phyloP scores from a whole-genome alignment of 805 yeast species.

The Sporopachydermia quercuum region DNA sequence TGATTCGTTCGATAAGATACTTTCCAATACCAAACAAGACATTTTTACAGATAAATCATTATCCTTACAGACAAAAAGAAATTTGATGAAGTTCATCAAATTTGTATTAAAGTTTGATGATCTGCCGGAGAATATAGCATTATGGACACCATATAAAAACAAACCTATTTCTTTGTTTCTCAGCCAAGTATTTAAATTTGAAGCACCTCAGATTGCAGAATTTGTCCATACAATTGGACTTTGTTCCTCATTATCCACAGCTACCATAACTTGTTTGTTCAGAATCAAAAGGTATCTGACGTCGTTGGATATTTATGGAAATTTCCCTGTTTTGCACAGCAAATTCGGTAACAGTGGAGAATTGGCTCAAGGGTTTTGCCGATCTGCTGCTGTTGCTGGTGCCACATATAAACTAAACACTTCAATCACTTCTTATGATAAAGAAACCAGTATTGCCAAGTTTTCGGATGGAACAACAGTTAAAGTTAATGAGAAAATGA shows the following conservation, averaged over 20 bases:
- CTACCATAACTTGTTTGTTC: constrained; percentile 61
- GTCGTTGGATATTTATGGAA: constrained; percentile 86
- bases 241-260: constrained; percentile 42
- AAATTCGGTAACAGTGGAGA: constrained; percentile 96
- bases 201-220: constrained; percentile 64
- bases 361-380: constrained; percentile 88
- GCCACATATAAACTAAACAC: constrained; percentile 81
- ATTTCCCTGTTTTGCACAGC: constrained; percentile 81
- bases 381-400: constrained; percentile 97
- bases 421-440: constrained; percentile 48
- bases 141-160: constrained; percentile 41
- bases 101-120: constrained; percentile 63
- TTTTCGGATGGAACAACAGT: constrained; percentile 29
- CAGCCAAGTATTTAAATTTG: constrained; percentile 50
- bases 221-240: constrained; percentile 78
- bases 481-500: constrained; percentile 47
- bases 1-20: constrained; percentile 66
- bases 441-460: constrained; percentile 46
- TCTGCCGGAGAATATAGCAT: constrained; percentile 24
- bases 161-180: constrained; percentile 47
- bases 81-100: constrained; percentile 82
- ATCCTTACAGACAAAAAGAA: constrained; percentile 60
- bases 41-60: constrained; percentile 81
- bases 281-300: constrained; percentile 72
- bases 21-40: constrained; percentile 79